Conservation (phyloP, 2,329 filamentous ascomycete species). For the Chrysoporthe deuterocubensis region DNA sequence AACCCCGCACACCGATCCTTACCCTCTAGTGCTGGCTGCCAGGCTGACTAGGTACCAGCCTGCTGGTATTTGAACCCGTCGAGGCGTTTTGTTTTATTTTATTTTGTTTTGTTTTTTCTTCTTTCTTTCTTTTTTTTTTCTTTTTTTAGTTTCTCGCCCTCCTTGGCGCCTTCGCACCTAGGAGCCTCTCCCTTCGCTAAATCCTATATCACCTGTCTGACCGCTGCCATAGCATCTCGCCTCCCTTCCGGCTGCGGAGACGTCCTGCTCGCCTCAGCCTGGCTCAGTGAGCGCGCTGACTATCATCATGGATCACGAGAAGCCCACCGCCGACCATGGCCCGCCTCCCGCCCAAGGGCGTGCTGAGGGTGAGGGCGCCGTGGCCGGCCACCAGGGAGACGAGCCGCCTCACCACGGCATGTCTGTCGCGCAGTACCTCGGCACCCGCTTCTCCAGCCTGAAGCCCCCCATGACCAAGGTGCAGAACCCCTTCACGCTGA, state of each 20-base stretch:
- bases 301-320: constrained; percentile 27
- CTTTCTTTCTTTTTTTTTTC: too few relatives aligned
- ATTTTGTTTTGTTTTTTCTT: too few relatives aligned
- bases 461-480: constrained; percentile 60
- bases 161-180: too few relatives aligned
- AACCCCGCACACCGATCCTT: constrained; percentile 23
- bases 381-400: constrained; percentile 30
- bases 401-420: constrained; percentile 53
- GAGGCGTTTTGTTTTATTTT: not conserved
- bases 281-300: not conserved
- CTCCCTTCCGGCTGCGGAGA: not conserved
- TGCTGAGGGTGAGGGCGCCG: not conserved
- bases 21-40: not conserved
- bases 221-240: not conserved
- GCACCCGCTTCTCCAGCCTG: constrained; percentile 58
- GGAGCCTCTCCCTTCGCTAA: not conserved
- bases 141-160: too few relatives aligned
- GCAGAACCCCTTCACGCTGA: constrained; percentile 55
- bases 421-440: constrained; percentile 50
- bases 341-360: not conserved
- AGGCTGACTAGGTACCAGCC: not conserved
- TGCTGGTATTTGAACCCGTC: constrained; percentile 16
- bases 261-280: not conserved
- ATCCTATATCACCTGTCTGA: not conserved
- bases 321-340: constrained; percentile 16